A percentile compares a stretch with the other conserved stretches of the same genome.
phyloP scores from a whole-genome alignment of 768 basidiomycete genomes.

The Lactarius vividus region DNA sequence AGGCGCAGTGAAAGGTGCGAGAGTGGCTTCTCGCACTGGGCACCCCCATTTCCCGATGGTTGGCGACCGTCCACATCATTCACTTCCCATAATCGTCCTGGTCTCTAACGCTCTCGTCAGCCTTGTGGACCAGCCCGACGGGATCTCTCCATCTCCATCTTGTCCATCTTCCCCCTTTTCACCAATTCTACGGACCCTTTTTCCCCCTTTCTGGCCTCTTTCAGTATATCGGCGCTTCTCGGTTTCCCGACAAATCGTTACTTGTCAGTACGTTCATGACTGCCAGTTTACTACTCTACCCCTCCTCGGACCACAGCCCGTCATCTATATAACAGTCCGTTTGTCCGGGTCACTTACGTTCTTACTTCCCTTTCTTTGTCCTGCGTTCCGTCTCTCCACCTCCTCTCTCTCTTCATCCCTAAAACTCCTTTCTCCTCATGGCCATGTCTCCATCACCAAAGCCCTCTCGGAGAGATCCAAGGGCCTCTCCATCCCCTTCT shows the following conservation, averaged over 20 bases:
- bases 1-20: not conserved
- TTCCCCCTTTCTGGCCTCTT: conserved; percentile 33
- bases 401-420: conserved; percentile 18
- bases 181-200: conserved; percentile 32
- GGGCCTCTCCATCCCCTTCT: conserved; percentile 26
- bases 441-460: conserved; percentile 30
- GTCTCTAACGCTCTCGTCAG: conserved; percentile 1
- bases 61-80: conserved; percentile 1
- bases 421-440: conserved; percentile 25
- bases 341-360: conserved; percentile 21
- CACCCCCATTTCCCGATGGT: conserved; percentile 1
- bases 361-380: conserved; percentile 7
- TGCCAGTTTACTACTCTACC: conserved; percentile 26
- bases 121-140: not conserved
- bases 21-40: conserved; percentile 1
- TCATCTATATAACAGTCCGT: conserved; percentile 29
- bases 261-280: conserved; percentile 31
- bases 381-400: conserved; percentile 3
- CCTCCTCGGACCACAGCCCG: conserved; percentile 14
- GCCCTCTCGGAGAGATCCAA: conserved; percentile 30
- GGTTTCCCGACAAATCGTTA: conserved; percentile 26
- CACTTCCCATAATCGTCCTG: conserved; percentile 15
- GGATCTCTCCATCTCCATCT: conserved; percentile 10
- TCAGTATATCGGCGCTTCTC: conserved; percentile 29
- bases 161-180: conserved; percentile 15